Evolutionary conservation across 2,329 filamentous ascomycete genomes (phyloP).

Genomic region (Monosporascus ibericus): DNA sequence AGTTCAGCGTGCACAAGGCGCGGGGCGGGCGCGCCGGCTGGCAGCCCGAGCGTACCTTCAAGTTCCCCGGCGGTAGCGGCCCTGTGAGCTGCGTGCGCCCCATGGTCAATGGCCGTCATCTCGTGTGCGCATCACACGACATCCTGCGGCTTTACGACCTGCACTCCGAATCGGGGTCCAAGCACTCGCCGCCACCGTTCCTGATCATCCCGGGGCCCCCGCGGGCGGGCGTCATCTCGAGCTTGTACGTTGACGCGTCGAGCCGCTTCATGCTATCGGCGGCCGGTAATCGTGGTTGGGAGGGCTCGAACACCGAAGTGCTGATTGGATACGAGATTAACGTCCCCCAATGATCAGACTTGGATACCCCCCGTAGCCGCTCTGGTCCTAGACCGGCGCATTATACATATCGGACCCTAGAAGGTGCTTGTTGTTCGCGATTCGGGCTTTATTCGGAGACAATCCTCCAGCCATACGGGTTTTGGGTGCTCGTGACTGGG

Average conservation of each 20-base stretch:
- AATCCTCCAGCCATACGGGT: too few species aligned
- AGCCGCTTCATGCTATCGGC: conserved; percentile 88
- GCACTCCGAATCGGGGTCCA: conserved; percentile 55
- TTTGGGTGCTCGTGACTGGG: too few species aligned
- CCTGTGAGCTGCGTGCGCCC: conserved; percentile 80
- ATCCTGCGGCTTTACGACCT: conserved; percentile 92
- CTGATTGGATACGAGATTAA: conserved; percentile 90
- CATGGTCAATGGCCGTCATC: conserved; percentile 88
- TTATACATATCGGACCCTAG: too few species aligned
- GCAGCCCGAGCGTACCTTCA: conserved; percentile 71
- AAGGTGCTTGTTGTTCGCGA: too few species aligned
- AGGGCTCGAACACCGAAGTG: conserved; percentile 83
- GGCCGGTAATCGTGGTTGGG: conserved; percentile 91
- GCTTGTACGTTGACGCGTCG: conserved; percentile 79
- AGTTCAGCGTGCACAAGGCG: conserved; percentile 80
- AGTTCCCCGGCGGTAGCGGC: conserved; percentile 83
- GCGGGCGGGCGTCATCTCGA: conserved; percentile 78
- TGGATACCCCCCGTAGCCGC: neutral
- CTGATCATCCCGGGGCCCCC: conserved; percentile 88
- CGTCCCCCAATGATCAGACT: conserved; percentile 22
- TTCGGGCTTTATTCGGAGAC: too few species aligned
- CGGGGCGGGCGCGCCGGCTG: conserved; percentile 56
- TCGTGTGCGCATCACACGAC: conserved; percentile 90
- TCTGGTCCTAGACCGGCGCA: neutral
- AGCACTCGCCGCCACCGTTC: conserved; percentile 81